A percentile compares a stretch with the other conserved stretches of the same genome.
phyloP scores from a whole-genome alignment of 2,329 filamentous ascomycete genomes.

The Arthrobotrys sinensis region DNA sequence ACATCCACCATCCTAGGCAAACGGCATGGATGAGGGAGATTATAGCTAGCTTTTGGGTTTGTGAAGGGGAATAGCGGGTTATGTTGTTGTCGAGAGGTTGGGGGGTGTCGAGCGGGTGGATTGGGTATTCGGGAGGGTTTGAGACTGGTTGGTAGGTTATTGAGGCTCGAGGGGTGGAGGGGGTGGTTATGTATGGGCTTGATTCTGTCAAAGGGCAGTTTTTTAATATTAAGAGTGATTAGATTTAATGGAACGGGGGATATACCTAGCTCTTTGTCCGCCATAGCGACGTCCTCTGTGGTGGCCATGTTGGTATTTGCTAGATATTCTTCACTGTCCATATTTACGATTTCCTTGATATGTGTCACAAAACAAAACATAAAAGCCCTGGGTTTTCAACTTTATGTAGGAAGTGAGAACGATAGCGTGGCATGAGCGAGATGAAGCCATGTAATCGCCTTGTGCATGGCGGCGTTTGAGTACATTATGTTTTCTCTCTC shows the following conservation, averaged over 20 bases:
- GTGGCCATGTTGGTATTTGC: neutral
- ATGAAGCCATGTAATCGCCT: neutral
- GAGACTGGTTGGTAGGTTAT: neutral
- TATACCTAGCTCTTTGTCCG: constrained; percentile 7
- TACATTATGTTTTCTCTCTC: neutral
- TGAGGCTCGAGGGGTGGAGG: neutral
- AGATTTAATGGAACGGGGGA: too few relatives aligned
- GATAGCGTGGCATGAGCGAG: neutral
- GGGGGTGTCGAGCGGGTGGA: neutral
- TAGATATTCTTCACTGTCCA: neutral
- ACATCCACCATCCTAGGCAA: neutral
- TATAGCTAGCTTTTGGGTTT: neutral
- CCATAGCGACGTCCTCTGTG: neutral
- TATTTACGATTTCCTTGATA: neutral
- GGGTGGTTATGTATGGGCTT: neutral
- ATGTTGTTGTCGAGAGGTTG: neutral
- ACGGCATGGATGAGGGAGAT: neutral
- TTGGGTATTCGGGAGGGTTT: neutral
- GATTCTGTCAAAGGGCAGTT: neutral
- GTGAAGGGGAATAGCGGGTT: neutral
- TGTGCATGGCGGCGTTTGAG: neutral
- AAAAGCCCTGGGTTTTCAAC: too few relatives aligned
- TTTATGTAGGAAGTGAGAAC: too few relatives aligned
- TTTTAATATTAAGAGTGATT: too few relatives aligned
- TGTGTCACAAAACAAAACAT: too few relatives aligned